Percentiles rank a stretch among this genome's conserved stretches.
phyloP scores from a whole-genome alignment of 345 rosid species.

The Populus tremula region DNA sequence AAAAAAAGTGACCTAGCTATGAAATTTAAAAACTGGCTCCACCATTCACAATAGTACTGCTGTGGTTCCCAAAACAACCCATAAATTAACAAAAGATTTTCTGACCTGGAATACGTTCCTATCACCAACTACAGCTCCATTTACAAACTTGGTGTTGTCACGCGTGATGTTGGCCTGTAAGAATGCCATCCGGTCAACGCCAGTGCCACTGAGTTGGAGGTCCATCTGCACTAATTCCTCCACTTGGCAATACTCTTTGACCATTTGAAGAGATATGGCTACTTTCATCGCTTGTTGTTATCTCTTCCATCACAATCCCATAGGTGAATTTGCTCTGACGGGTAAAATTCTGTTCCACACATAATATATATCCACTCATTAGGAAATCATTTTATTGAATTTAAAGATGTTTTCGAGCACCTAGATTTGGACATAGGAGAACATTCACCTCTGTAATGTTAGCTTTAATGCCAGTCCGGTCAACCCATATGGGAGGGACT shows the following conservation, averaged over 20 bases:
- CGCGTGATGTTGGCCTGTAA: conserved; percentile 94
- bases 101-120: conserved; percentile 96
- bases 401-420: not conserved
- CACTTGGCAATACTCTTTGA: conserved; percentile 90
- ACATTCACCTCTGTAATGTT: conserved; percentile 85
- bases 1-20: not conserved
- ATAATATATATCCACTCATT: conserved; percentile 12
- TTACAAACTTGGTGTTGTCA: conserved; percentile 87
- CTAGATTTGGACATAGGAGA: not conserved
- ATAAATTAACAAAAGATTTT: conserved; percentile 7
- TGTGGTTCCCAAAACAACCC: not conserved
- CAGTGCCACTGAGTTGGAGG: conserved; percentile 99
- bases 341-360: conserved; percentile 71
- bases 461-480: conserved; percentile 91
- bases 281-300: conserved; percentile 95
- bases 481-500: conserved; percentile 99
- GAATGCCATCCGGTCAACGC: conserved; percentile 85
- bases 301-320: conserved; percentile 97
- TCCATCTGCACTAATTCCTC: conserved; percentile 98
- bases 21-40: not conserved
- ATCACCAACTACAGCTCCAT: conserved; percentile 96
- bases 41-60: not conserved
- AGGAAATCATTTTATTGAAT: conserved; percentile 3
- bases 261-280: conserved; percentile 84
- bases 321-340: conserved; percentile 97